Evolutionary conservation across 2,329 filamentous ascomycete species (phyloP).

Genomic region (Cyphellophora attinorum): DNA sequence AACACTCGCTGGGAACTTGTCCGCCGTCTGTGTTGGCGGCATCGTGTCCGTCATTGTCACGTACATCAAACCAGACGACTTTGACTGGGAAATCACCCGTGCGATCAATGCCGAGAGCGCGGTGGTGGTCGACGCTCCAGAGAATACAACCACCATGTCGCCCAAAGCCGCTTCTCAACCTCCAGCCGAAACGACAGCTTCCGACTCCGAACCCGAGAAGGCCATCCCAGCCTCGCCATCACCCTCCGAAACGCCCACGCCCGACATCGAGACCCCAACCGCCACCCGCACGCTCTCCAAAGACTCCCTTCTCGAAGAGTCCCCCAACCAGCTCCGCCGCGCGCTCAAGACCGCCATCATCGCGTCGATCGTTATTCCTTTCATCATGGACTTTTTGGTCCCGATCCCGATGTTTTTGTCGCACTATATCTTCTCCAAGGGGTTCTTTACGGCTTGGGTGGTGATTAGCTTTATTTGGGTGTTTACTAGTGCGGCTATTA

Average conservation of each 20-base stretch:
- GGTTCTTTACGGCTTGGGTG: conserved; percentile 75
- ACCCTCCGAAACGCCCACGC: neutral
- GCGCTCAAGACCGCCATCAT: conserved; percentile 44
- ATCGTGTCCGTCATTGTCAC: conserved; percentile 67
- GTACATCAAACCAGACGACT: conserved; percentile 69
- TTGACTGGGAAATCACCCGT: conserved; percentile 65
- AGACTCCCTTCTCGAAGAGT: conserved; percentile 20
- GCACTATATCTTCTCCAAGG: conserved; percentile 68
- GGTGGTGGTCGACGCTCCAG: no score
- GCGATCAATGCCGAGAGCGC: conserved; percentile 58
- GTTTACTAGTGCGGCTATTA: conserved; percentile 46
- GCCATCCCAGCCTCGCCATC: neutral
- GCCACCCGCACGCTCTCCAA: conserved; percentile 3
- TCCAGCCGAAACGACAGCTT: neutral
- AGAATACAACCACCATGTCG: neutral
- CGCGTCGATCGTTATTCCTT: conserved; percentile 52
- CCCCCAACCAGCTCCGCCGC: conserved; percentile 34
- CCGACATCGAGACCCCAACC: neutral
- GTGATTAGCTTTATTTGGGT: conserved; percentile 65
- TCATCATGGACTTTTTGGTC: conserved; percentile 70
- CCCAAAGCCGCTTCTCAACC: neutral
- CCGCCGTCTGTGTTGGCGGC: conserved; percentile 64
- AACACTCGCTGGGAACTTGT: conserved; percentile 55
- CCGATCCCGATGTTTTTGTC: conserved; percentile 83
- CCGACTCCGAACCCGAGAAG: no score